These are phyloP conservation scores for Ganoderma boninense DNA, from an alignment of 1,284 basidiomycete genomes.

Conservation along the genomic window DNA sequence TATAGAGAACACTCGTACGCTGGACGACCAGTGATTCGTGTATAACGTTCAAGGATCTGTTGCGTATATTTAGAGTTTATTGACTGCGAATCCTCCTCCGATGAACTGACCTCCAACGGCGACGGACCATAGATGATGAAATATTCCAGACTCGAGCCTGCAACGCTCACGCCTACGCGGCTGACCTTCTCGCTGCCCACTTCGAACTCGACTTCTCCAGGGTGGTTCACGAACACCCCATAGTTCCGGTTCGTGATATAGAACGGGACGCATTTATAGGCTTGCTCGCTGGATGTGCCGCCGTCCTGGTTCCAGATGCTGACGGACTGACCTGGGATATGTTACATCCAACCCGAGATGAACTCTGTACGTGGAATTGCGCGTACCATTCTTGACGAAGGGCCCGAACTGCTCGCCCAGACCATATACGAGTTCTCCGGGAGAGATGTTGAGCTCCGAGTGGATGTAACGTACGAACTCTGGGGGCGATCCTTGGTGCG, in stretches of 20 bases:
- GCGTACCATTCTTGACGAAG: slow-evolving; percentile 77
- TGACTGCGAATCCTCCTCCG: not conserved
- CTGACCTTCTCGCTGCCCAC: slow-evolving; percentile 79
- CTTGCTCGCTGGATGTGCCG: slow-evolving; percentile 75
- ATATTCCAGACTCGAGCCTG: slow-evolving; percentile 70
- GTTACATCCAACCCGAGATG: slow-evolving; percentile 9
- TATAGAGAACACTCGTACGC: slow-evolving; percentile 49
- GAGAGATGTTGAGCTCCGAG: slow-evolving; percentile 73
- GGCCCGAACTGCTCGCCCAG: slow-evolving; percentile 78
- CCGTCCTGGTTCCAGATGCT: slow-evolving; percentile 80
- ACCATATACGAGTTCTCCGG: slow-evolving; percentile 78
- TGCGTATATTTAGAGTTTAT: not conserved
- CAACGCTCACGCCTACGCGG: slow-evolving; percentile 73
- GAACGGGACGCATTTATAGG: slow-evolving; percentile 80
- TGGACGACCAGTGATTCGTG: slow-evolving; percentile 70
- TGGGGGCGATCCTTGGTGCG: slow-evolving; percentile 53
- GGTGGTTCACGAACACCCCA: slow-evolving; percentile 79
- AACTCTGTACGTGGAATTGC: not conserved
- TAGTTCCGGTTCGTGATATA: slow-evolving; percentile 76
- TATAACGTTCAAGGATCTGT: slow-evolving; percentile 68
- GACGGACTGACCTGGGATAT: slow-evolving; percentile 59
- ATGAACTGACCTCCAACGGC: slow-evolving; percentile 59
- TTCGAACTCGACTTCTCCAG: slow-evolving; percentile 81
- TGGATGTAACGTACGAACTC: slow-evolving; percentile 65
- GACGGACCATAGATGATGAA: slow-evolving; percentile 75